A percentile compares a stretch with the other conserved stretches of the same genome.
phyloP scores from a whole-genome alignment of 306 rosid species.

The Fragaria nilgerrensis region DNA sequence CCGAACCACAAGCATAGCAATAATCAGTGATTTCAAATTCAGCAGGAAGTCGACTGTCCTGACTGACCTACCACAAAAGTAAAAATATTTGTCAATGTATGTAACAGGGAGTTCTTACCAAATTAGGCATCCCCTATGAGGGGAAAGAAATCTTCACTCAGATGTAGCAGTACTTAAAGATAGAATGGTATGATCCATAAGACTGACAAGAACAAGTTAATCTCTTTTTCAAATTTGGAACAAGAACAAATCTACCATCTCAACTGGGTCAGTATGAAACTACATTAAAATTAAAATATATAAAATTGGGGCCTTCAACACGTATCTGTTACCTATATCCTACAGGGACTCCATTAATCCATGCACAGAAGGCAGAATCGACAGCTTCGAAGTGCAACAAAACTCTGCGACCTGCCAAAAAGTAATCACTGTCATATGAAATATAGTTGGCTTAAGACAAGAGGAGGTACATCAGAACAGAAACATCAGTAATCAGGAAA shows the following conservation, averaged over 20 bases:
- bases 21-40: conserved; percentile 91
- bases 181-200: not conserved
- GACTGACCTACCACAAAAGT: conserved; percentile 66
- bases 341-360: conserved; percentile 82
- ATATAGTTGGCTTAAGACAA: conserved; percentile 10
- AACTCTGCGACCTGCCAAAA: conserved; percentile 79
- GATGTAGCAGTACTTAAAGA: not conserved
- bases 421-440: conserved; percentile 16
- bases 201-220: not conserved
- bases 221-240: not conserved
- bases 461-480: not conserved
- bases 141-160: not conserved
- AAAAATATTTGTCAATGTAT: conserved; percentile 29
- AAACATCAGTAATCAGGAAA: not conserved
- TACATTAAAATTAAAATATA: not conserved
- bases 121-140: not conserved
- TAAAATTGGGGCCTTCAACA: not conserved
- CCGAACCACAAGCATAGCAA: conserved; percentile 70
- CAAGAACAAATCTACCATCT: not conserved
- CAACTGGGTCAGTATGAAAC: not conserved
- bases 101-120: not conserved
- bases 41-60: conserved; percentile 94
- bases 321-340: conserved; percentile 71
- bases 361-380: conserved; percentile 91
- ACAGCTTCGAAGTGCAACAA: conserved; percentile 94